Conservation (phyloP, 2,329 filamentous ascomycete species). For the Beauveria varroae region DNA sequence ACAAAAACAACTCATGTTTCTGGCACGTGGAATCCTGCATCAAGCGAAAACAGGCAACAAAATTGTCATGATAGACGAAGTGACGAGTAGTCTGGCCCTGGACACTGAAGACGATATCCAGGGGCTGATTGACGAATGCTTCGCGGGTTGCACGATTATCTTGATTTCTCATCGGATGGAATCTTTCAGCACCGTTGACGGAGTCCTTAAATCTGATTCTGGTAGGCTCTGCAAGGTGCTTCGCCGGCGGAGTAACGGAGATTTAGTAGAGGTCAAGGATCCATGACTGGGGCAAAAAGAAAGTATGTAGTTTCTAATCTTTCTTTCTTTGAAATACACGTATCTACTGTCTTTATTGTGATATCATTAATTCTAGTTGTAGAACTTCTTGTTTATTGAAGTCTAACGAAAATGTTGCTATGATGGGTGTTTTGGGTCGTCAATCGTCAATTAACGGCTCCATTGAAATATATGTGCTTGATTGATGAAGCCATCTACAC, state of each 20-base stretch:
- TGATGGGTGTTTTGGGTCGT: no score
- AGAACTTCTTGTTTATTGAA: no score
- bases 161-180: neutral
- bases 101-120: neutral
- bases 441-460: no score
- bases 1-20: conserved; percentile 2
- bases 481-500: no score
- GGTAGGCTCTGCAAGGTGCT: neutral
- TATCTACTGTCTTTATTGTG: no score
- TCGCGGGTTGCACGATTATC: neutral
- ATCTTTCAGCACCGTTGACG: neutral
- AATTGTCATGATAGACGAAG: conserved; percentile 5
- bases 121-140: neutral
- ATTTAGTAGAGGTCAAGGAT: neutral
- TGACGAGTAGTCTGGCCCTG: neutral
- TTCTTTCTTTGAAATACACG: no score
- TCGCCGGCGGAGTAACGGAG: neutral
- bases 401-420: no score
- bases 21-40: conserved; percentile 2
- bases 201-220: neutral
- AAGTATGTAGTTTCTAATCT: no score
- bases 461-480: no score
- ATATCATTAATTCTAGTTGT: no score
- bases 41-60: neutral
- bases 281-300: no score